Percentiles rank a stretch among this genome's conserved stretches.
Evolutionary conservation across 495 filamentous ascomycete species (phyloP).

Genomic region (Staphylotrichum tortipilum): DNA sequence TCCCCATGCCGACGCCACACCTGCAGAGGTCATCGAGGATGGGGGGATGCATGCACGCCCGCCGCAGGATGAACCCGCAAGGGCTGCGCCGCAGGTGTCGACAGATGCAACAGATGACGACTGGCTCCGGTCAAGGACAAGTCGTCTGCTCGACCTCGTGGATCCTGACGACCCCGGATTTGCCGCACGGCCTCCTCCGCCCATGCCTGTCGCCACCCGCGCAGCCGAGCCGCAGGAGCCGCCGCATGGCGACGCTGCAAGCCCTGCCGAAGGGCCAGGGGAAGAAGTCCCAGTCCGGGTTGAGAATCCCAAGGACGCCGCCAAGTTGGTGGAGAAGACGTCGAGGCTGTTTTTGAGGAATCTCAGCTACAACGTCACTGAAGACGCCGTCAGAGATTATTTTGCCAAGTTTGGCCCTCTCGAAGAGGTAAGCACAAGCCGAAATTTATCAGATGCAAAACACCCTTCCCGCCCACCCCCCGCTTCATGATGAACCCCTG

Average conservation of each 20-base stretch:
- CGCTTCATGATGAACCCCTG: slow-evolving; percentile 82
- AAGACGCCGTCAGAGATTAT: slow-evolving; percentile 62
- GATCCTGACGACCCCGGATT: slow-evolving; percentile 46
- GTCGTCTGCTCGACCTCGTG: slow-evolving; percentile 72
- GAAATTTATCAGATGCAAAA: slow-evolving; percentile 10
- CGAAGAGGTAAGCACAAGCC: slow-evolving; percentile 66
- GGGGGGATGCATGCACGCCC: slow-evolving; percentile 1
- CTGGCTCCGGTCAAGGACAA: slow-evolving; percentile 92
- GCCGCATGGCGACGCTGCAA: slow-evolving; percentile 15
- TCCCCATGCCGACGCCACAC: slow-evolving; percentile 8
- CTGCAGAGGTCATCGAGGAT: slow-evolving; percentile 1
- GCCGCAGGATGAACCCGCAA: slow-evolving; percentile 8
- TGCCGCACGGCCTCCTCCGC: slow-evolving; percentile 10
- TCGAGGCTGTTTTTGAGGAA: slow-evolving; percentile 83
- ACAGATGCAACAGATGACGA: slow-evolving; percentile 63
- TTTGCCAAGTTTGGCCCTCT: slow-evolving; percentile 65
- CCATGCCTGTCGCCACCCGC: slow-evolving; percentile 2
- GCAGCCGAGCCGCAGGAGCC: slow-evolving; percentile 18
- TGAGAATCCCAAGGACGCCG: slow-evolving; percentile 25
- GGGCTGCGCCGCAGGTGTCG: slow-evolving; percentile 9
- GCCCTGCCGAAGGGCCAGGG: slow-evolving; percentile 16
- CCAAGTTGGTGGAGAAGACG: slow-evolving; percentile 46
- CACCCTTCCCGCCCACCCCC: slow-evolving; percentile 14
- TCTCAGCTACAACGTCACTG: slow-evolving; percentile 69
- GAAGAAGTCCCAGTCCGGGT: slow-evolving; percentile 16